Conservation (phyloP, 1,284 basidiomycete species). For the Pterulicium gracile region DNA sequence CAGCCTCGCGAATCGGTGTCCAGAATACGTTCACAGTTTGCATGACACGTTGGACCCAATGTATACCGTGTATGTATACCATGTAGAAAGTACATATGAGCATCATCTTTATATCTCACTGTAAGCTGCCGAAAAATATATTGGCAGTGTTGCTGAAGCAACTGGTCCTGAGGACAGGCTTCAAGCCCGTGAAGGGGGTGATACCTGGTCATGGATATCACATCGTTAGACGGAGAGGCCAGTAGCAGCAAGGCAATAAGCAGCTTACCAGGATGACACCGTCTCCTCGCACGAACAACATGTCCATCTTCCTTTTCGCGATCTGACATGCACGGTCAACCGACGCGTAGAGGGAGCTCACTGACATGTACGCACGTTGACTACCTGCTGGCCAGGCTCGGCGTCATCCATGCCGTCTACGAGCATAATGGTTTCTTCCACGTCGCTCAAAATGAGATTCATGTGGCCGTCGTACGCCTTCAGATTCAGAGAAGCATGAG, state of each 20-base stretch:
- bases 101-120: constrained; percentile 1
- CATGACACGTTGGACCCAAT: no score
- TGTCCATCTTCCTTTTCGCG: constrained; percentile 91
- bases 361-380: constrained; percentile 40
- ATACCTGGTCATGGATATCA: constrained; percentile 38
- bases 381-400: constrained; percentile 37
- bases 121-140: constrained; percentile 23
- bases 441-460: constrained; percentile 97
- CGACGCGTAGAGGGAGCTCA: not conserved
- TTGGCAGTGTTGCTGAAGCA: constrained; percentile 15
- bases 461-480: constrained; percentile 99
- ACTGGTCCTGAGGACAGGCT: constrained; percentile 1
- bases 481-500: constrained; percentile 21
- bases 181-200: constrained; percentile 59
- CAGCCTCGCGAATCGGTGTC: no score
- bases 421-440: constrained; percentile 93
- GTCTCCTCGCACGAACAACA: constrained; percentile 97
- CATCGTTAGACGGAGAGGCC: constrained; percentile 7
- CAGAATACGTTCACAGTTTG: no score
- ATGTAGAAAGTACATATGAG: constrained; percentile 7
- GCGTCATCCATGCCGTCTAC: constrained; percentile 63
- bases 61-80: not conserved
- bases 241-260: constrained; percentile 1
- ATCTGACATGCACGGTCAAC: constrained; percentile 39
- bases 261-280: constrained; percentile 84